Conservation (phyloP, 768 basidiomycete genomes). For the Punctularia strigosozonata region DNA sequence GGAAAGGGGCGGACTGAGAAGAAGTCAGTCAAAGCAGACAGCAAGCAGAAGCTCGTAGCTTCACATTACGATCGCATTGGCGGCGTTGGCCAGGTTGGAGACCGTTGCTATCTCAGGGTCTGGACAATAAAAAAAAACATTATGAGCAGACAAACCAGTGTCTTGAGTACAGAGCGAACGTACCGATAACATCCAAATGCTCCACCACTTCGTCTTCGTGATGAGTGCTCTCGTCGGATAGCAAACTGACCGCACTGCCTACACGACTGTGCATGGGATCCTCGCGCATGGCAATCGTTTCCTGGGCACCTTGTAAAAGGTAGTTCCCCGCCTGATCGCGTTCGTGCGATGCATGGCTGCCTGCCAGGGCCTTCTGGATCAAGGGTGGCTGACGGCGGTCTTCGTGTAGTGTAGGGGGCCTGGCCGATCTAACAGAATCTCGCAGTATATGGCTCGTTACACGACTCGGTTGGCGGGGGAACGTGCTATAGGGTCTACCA, state of each 20-base stretch:
- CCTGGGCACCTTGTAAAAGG: slow-evolving; percentile 27
- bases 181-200: slow-evolving; percentile 72
- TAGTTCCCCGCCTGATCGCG: slow-evolving; percentile 12
- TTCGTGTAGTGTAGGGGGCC: no score
- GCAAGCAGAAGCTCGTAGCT: slow-evolving; percentile 4
- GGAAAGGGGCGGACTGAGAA: slow-evolving; percentile 49
- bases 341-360: no score
- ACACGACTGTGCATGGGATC: slow-evolving; percentile 25
- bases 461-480: neutral
- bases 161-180: slow-evolving; percentile 6
- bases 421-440: no score
- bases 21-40: slow-evolving; percentile 1
- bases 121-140: slow-evolving; percentile 13
- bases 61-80: slow-evolving; percentile 67
- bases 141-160: slow-evolving; percentile 4
- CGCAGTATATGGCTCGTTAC: neutral
- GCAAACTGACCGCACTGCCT: slow-evolving; percentile 33
- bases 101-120: slow-evolving; percentile 70
- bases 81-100: slow-evolving; percentile 65
- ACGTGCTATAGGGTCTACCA: slow-evolving; percentile 1
- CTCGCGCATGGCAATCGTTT: slow-evolving; percentile 25
- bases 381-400: no score
- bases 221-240: slow-evolving; percentile 21
- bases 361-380: no score
- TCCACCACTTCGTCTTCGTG: slow-evolving; percentile 78